These are phyloP conservation scores for Silene noctiflora DNA, from an alignment of 179 eudicot species.

Conservation along the genomic window DNA sequence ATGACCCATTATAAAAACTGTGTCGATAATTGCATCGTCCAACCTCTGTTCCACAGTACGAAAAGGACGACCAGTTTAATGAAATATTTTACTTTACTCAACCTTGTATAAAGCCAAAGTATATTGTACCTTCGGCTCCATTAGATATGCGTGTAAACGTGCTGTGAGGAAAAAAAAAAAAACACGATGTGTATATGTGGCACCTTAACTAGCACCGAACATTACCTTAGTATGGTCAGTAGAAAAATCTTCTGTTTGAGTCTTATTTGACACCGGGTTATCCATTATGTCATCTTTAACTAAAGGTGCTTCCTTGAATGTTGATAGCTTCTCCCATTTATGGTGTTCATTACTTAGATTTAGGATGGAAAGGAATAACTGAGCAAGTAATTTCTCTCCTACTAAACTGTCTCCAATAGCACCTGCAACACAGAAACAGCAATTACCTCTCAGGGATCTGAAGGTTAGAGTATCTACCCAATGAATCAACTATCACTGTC, in stretches of 20 bases:
- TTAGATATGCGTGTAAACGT: too few relatives aligned
- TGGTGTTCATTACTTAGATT: slow-evolving; percentile 49
- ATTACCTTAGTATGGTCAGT: slow-evolving; percentile 79
- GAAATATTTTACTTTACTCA: too few relatives aligned
- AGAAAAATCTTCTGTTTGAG: slow-evolving; percentile 24
- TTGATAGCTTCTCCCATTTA: slow-evolving; percentile 51
- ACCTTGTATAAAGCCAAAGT: too few relatives aligned
- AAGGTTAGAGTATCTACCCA: background rate
- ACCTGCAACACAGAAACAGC: slow-evolving; percentile 37
- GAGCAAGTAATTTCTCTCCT: slow-evolving; percentile 53
- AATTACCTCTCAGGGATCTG: background rate
- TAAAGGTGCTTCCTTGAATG: slow-evolving; percentile 4
- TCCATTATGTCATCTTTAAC: slow-evolving; percentile 18
- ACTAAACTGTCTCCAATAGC: slow-evolving; percentile 46
- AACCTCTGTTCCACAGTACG: too few relatives aligned
- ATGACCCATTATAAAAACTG: too few relatives aligned
- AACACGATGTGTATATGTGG: background rate
- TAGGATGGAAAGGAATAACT: slow-evolving; percentile 50
- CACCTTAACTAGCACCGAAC: background rate
- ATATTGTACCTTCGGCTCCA: too few relatives aligned
- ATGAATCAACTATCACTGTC: background rate
- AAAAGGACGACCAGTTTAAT: too few relatives aligned
- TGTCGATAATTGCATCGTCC: too few relatives aligned
- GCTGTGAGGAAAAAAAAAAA: background rate
- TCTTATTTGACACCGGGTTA: slow-evolving; percentile 26